Percentiles rank a stretch among this genome's conserved stretches.
Conservation (phyloP, 345 rosid genomes). For the Pistacia vera region DNA sequence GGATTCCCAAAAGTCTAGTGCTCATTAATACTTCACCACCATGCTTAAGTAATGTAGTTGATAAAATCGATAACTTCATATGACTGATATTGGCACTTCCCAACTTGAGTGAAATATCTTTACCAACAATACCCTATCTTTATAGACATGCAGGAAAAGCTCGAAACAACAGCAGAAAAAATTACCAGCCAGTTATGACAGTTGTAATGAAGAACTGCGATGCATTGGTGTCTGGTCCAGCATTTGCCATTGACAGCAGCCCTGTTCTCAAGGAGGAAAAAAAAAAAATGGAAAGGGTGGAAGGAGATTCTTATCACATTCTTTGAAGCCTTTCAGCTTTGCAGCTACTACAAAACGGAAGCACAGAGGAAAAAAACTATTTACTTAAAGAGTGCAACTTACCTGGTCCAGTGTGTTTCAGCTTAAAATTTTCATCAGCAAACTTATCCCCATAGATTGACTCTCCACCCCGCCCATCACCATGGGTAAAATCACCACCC, state of each 20-base stretch:
- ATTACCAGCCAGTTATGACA: constrained; percentile 79
- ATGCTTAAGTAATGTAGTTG: too few relatives aligned
- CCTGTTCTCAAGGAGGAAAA: constrained; percentile 40
- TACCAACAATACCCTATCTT: too few relatives aligned
- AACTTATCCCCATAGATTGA: constrained; percentile 86
- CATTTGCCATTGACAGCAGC: constrained; percentile 82
- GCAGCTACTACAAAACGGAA: background rate
- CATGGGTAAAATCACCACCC: constrained; percentile 95
- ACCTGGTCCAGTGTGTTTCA: constrained; percentile 92
- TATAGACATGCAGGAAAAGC: background rate
- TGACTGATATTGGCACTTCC: background rate
- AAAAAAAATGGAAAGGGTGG: background rate
- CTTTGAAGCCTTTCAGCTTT: background rate
- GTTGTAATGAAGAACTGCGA: constrained; percentile 95
- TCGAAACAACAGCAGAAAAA: background rate
- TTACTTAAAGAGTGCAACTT: constrained; percentile 6
- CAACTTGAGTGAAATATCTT: background rate
- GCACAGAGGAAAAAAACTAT: background rate
- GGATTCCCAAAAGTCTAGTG: background rate
- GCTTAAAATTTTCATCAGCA: constrained; percentile 88
- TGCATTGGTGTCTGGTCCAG: constrained; percentile 84
- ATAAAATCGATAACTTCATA: too few relatives aligned
- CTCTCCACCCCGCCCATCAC: constrained; percentile 95
- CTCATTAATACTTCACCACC: background rate
- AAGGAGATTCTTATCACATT: background rate